These are phyloP conservation scores for Paramyrothecium roridum DNA, from an alignment of 2,329 filamentous ascomycete species.

Conservation along the genomic window DNA sequence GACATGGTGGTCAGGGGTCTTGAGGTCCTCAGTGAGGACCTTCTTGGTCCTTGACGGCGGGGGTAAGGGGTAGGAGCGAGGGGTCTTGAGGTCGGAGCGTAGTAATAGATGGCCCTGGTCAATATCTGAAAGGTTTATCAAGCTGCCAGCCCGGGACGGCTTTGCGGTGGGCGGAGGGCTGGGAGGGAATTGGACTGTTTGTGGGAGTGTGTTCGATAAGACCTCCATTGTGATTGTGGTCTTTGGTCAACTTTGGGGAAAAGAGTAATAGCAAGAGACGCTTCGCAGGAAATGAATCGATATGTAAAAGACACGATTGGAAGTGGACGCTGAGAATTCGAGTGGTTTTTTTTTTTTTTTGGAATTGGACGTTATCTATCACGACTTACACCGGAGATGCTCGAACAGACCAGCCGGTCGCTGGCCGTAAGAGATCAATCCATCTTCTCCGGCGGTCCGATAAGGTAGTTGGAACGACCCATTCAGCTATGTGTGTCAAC, in stretches of 20 bases:
- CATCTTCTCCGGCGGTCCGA: not conserved
- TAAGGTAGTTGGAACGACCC: not conserved
- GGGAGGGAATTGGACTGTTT: conserved; percentile 26
- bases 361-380: not conserved
- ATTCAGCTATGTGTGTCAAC: not conserved
- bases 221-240: conserved; percentile 10
- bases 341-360: too few species aligned
- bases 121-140: conserved; percentile 18
- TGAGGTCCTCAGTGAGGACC: conserved; percentile 71
- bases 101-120: not conserved
- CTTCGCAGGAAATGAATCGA: not conserved
- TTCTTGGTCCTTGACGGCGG: conserved; percentile 58
- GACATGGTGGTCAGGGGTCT: conserved; percentile 81
- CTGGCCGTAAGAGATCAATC: not conserved
- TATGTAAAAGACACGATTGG: not conserved
- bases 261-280: not conserved
- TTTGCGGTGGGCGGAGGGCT: conserved; percentile 37
- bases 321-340: not conserved
- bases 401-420: not conserved
- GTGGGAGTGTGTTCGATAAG: conserved; percentile 10
- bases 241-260: not conserved
- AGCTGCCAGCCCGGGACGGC: conserved; percentile 30
- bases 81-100: not conserved
- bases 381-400: not conserved
- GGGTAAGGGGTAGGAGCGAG: conserved; percentile 60